Evolutionary conservation across 176 grass and related monocot genomes (phyloP).

Genomic region (Aegilops umbellulata): DNA sequence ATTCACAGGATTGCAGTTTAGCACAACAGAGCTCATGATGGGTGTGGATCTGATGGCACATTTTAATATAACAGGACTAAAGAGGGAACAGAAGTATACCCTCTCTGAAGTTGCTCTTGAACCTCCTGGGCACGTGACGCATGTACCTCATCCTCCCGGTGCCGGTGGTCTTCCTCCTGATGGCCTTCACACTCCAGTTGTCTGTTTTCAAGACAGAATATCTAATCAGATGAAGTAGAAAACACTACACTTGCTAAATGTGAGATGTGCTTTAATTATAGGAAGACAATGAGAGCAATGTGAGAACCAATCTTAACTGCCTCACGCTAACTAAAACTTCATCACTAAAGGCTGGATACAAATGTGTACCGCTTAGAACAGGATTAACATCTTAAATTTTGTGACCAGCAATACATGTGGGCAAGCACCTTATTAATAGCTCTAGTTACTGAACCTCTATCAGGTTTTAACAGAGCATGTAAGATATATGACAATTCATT

Average conservation of each 20-base stretch:
- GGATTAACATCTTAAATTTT: background rate
- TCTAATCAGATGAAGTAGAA: background rate
- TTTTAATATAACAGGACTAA: background rate
- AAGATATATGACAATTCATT: no score
- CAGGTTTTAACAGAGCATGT: background rate
- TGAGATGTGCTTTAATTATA: background rate
- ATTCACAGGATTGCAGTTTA: background rate
- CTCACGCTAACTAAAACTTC: no score
- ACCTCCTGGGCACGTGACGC: constrained; percentile 65
- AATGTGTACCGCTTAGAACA: background rate
- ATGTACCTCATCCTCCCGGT: constrained; percentile 91
- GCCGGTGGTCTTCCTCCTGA: constrained; percentile 83
- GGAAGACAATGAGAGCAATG: background rate
- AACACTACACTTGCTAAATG: background rate
- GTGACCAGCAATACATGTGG: background rate
- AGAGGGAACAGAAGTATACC: constrained; percentile 29
- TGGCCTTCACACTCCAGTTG: constrained; percentile 93
- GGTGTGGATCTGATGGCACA: background rate
- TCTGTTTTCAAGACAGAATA: constrained; percentile 31
- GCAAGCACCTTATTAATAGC: no score
- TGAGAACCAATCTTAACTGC: background rate
- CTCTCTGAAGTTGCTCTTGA: constrained; percentile 95
- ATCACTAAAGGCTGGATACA: background rate
- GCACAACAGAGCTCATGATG: background rate
- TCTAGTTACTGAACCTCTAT: no score